Evolutionary conservation across 768 basidiomycete genomes (phyloP), one percentile per base, ranked within the genome.

Genomic region (Lactifluus piperatus): DNA sequence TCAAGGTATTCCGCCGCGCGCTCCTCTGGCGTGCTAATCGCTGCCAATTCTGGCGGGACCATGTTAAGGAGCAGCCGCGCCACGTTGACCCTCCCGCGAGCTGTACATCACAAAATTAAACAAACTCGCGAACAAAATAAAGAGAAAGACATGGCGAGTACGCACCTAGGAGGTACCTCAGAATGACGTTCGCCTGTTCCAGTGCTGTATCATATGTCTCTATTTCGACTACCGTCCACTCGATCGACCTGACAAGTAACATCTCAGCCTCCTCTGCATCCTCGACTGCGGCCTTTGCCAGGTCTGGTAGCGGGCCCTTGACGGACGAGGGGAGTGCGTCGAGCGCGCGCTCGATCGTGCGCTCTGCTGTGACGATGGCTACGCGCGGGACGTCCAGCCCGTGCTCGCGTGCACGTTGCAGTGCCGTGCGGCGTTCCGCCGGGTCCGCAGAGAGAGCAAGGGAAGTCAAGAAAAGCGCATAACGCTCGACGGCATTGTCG

Each of bases 101-200:
- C 91, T 92, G 62, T 43, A 48, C 24, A 20, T n/a, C 7, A 11
- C 24, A n/a, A 10, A 18, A n/a, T n/a, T 41, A 24, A 54, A 46
- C 20, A 10, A 20, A n/a, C n/a, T n/a, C n/a, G n/a, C n/a, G n/a
- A n/a, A 3, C n/a, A n/a, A 29, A n/a, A 20, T 3, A 34, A 13
- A 16, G n/a, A 14, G 34, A 5, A 26, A 9, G 30, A 30, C 8
- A 46, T 20, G 11, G 36, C 22, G 14, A 36, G n/a, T 34, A 71
- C 83, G 30, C 68, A 94, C 94, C 84, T 24, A 98, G 80, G 76
- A 97, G 91, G 69, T 92, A 93, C 16, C 94, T 84, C 57, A 93
- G 69, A 58, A 97, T 88, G 41, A 88, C 85, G 58, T 94, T 94
- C 1, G 91, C 85, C 66, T 94, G 91, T 67, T 88, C 83, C 9